A percentile compares a stretch with the other conserved stretches of the same genome.
phyloP scores from a whole-genome alignment of 441 rosid genomes.

The Adansonia grandidieri region DNA sequence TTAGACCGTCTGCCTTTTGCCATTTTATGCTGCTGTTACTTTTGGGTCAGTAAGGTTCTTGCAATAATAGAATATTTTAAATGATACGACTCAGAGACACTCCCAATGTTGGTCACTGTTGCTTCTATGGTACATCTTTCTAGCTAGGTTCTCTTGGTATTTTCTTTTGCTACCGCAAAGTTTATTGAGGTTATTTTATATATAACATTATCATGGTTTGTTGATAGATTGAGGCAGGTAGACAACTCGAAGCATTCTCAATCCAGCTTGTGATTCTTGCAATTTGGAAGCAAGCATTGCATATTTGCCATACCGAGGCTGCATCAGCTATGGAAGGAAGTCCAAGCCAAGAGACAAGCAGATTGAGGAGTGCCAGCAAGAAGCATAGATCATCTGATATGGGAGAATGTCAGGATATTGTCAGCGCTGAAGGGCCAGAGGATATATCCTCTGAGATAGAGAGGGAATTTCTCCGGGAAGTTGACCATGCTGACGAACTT shows the following conservation, averaged over 20 bases:
- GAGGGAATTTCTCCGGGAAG: slow-evolving; percentile 75
- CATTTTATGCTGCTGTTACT: neutral
- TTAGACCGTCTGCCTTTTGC: neutral
- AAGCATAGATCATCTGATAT: slow-evolving; percentile 49
- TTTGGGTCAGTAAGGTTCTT: neutral
- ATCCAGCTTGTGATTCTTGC: slow-evolving; percentile 91
- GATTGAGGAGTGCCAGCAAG: slow-evolving; percentile 55
- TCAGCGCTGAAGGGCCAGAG: slow-evolving; percentile 45
- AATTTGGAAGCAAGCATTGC: slow-evolving; percentile 91
- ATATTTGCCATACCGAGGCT: slow-evolving; percentile 92
- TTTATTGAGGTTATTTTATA: neutral
- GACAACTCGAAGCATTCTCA: slow-evolving; percentile 83
- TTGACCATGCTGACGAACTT: slow-evolving; percentile 86
- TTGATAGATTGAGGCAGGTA: slow-evolving; percentile 55
- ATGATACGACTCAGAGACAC: neutral
- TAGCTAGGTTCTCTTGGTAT: slow-evolving; percentile 1
- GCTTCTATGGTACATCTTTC: slow-evolving; percentile 5
- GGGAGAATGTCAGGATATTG: slow-evolving; percentile 42
- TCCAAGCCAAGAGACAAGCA: slow-evolving; percentile 55
- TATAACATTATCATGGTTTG: slow-evolving; percentile 17
- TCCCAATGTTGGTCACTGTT: neutral
- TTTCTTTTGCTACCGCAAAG: slow-evolving; percentile 13
- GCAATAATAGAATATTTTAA: neutral
- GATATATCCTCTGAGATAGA: slow-evolving; percentile 62
- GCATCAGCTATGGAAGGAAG: slow-evolving; percentile 87